Evolutionary conservation across 306 rosid species (phyloP).

Genomic region (Inga oerstediana): DNA sequence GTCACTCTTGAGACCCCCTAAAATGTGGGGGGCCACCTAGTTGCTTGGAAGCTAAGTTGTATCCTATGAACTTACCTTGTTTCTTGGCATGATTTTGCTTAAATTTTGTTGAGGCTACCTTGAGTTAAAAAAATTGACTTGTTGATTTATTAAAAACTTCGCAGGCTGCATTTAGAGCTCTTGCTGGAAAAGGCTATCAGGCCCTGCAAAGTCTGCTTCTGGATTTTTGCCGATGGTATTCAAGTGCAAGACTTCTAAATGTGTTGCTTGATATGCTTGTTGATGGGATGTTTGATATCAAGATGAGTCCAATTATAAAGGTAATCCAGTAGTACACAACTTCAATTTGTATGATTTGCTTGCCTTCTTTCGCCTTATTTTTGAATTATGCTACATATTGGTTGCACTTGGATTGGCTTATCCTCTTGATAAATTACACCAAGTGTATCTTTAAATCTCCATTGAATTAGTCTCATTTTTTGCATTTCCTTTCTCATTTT

Average conservation of each 20-base stretch:
- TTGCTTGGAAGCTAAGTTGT: constrained; percentile 22
- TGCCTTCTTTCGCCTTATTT: constrained; percentile 27
- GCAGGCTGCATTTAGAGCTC: constrained; percentile 88
- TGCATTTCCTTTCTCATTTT: constrained; percentile 33
- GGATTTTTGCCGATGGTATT: constrained; percentile 80
- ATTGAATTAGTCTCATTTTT: constrained; percentile 22
- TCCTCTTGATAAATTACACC: constrained; percentile 19
- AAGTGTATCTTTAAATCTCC: constrained; percentile 24
- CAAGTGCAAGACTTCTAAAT: constrained; percentile 77
- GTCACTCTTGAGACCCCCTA: background rate
- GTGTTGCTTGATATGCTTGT: constrained; percentile 92
- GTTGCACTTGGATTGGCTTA: constrained; percentile 17
- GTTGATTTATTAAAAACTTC: constrained; percentile 28
- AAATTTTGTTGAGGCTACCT: constrained; percentile 14
- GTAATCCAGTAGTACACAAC: constrained; percentile 48
- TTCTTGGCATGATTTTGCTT: constrained; percentile 11
- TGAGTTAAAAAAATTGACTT: background rate
- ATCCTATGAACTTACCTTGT: constrained; percentile 20
- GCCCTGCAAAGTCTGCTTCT: constrained; percentile 88
- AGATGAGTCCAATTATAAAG: constrained; percentile 81
- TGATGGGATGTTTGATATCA: constrained; percentile 85
- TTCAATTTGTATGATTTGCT: constrained; percentile 34
- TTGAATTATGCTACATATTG: constrained; percentile 21
- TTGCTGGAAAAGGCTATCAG: constrained; percentile 96
- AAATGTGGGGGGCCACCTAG: background rate